A percentile compares a stretch with the other conserved stretches of the same genome.
These are phyloP conservation scores for Hypoxylon rickii DNA, from an alignment of 495 filamentous ascomycete species.

Conservation along the genomic window DNA sequence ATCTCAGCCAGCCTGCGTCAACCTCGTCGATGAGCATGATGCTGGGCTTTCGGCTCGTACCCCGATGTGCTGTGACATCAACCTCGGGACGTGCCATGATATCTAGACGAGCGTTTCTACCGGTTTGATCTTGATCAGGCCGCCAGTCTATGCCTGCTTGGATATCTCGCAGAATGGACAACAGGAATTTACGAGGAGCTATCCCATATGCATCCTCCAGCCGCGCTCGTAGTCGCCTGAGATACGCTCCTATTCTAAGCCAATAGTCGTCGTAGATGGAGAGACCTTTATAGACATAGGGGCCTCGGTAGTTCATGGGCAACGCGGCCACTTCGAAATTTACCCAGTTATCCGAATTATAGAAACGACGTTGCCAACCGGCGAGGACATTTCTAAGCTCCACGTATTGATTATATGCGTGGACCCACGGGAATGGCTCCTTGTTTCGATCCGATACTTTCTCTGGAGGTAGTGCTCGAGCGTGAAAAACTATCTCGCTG, in stretches of 20 bases:
- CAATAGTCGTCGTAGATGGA: conserved; percentile 35
- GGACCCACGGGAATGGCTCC: conserved; percentile 36
- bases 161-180: conserved; percentile 36
- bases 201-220: conserved; percentile 16
- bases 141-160: conserved; percentile 25
- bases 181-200: conserved; percentile 34
- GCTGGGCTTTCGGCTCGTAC: neutral
- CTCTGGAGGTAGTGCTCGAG: conserved; percentile 15
- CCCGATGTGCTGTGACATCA: neutral
- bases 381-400: conserved; percentile 24
- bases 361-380: conserved; percentile 28
- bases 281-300: conserved; percentile 25
- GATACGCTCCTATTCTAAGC: conserved; percentile 32
- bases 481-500: conserved; percentile 26
- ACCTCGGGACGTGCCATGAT: conserved; percentile 15
- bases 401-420: conserved; percentile 17
- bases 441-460: conserved; percentile 11
- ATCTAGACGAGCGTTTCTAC: conserved; percentile 19
- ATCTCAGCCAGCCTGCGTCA: conserved; percentile 36
- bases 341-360: conserved; percentile 19
- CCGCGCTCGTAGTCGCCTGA: conserved; percentile 20
- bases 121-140: conserved; percentile 1
- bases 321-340: conserved; percentile 28
- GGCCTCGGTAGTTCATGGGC: conserved; percentile 29
- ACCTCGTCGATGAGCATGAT: conserved; percentile 25